Evolutionary conservation across 306 rosid species (phyloP), one percentile per base, ranked within the genome.

Genomic region (Myrica gale): DNA sequence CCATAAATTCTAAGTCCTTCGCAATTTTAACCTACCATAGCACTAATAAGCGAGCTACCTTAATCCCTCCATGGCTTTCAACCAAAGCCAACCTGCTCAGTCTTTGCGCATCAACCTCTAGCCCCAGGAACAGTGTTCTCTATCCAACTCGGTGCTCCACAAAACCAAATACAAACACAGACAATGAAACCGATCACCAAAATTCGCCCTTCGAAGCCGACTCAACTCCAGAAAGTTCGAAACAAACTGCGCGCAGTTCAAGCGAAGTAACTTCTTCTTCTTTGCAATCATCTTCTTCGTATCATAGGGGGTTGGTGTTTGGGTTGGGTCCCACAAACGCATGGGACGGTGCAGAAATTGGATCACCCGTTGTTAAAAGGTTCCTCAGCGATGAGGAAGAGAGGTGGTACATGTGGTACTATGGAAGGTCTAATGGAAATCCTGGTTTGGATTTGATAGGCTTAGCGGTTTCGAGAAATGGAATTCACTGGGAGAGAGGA

Each of bases 371-470:
- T 8, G 92, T 90, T 80, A 90, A 90, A 80, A 81, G 94, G 85
- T 93, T 89, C 68, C 87, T 85, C 8, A 79, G 90, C 17, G 98
- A 92, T 37, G 90, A 90, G 72, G 94, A 89, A 80, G 94, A 90
- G 82, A 85, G 94, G 74, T 92, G 96, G 98, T 86, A 87, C 85
- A 90, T 88, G 95, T 89, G 98, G 96, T 89, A 90, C 58, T 79
- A 85, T 74, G 98, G 96, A 5, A 85, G 79, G 77, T 75, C 90
- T 4, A 84, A 75, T 19, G 85, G 83, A 44, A 53, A 80, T 21
- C 82, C 90, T 11, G 83, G 78, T 61, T 73, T 39, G 65, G 93
- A 87, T 62, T 82, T 76, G 60, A 82, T 89, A 23, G 94, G 96
- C 41, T 84, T 90, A 44, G 92, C 96, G 3, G 85, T 88, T 85